Conservation (phyloP, 768 basidiomycete genomes). For the Amanita polypyramis region DNA sequence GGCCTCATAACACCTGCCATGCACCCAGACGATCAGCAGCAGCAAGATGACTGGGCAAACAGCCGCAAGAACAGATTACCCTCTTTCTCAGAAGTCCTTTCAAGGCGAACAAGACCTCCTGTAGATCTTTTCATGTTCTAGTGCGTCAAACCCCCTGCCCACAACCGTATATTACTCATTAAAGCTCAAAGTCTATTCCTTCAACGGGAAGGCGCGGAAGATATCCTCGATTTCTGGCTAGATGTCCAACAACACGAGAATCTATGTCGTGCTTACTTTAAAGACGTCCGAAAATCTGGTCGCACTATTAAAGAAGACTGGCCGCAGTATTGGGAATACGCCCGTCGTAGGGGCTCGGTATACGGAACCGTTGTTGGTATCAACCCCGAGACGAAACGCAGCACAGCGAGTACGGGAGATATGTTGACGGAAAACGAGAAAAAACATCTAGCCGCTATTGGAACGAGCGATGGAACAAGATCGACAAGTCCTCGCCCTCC, state of each 20-base stretch:
- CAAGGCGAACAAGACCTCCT: conserved; percentile 83
- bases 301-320: conserved; percentile 91
- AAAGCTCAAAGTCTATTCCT: conserved; percentile 65
- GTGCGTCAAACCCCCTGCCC: conserved; percentile 36
- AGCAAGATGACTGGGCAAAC: conserved; percentile 65
- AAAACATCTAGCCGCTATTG: conserved; percentile 41
- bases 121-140: conserved; percentile 99
- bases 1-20: not conserved
- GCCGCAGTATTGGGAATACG: conserved; percentile 97
- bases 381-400: conserved; percentile 62
- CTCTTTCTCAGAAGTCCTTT: conserved; percentile 87
- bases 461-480: conserved; percentile 27
- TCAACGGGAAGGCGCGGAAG: conserved; percentile 92
- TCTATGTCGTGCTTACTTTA: conserved; percentile 97
- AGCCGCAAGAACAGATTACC: conserved; percentile 70
- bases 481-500: conserved; percentile 52
- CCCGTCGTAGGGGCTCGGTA: conserved; percentile 83
- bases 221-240: conserved; percentile 96
- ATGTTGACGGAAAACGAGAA: conserved; percentile 62
- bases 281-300: conserved; percentile 94
- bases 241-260: conserved; percentile 99
- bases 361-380: conserved; percentile 86
- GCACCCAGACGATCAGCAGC: conserved; percentile 37
- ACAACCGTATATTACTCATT: not conserved
- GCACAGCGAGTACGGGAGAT: conserved; percentile 74